Evolutionary conservation across 208 protist species (phyloP).

Genomic region (Trypanosoma theileri): DNA sequence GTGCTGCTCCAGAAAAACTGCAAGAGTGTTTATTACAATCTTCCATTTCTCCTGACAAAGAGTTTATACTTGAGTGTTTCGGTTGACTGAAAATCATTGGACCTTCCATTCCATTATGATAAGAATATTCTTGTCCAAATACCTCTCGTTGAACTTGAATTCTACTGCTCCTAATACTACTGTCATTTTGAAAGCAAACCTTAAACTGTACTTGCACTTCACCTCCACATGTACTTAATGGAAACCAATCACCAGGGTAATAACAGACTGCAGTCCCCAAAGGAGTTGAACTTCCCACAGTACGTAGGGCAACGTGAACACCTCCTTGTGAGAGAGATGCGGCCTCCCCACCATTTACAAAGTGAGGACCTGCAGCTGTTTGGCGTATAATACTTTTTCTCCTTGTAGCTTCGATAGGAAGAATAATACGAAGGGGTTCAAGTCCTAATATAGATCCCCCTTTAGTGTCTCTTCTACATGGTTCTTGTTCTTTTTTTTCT

Average conservation of each 20-base stretch:
- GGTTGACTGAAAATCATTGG: no score
- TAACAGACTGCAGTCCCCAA: conserved; percentile 31
- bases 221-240: conserved; percentile 32
- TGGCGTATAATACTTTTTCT: background rate
- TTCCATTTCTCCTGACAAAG: no score
- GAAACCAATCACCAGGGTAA: conserved; percentile 22
- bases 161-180: background rate
- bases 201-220: conserved; percentile 32
- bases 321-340: background rate
- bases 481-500: no score
- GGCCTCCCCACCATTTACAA: background rate
- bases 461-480: no score
- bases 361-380: background rate
- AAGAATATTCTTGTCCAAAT: background rate
- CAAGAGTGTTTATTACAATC: no score
- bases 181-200: conserved; percentile 7
- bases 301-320: conserved; percentile 30
- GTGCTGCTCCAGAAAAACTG: background rate
- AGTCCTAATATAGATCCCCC: background rate
- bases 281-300: conserved; percentile 3
- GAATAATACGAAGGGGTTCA: conserved; percentile 16
- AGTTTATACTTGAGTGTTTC: no score
- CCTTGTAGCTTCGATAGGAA: conserved; percentile 4
- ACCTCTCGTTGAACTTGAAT: background rate
- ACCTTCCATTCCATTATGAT: background rate